Percentiles rank a stretch among this genome's conserved stretches.
These are phyloP conservation scores for Abrus pulchellus DNA, from an alignment of 306 rosid species.

Conservation along the genomic window DNA sequence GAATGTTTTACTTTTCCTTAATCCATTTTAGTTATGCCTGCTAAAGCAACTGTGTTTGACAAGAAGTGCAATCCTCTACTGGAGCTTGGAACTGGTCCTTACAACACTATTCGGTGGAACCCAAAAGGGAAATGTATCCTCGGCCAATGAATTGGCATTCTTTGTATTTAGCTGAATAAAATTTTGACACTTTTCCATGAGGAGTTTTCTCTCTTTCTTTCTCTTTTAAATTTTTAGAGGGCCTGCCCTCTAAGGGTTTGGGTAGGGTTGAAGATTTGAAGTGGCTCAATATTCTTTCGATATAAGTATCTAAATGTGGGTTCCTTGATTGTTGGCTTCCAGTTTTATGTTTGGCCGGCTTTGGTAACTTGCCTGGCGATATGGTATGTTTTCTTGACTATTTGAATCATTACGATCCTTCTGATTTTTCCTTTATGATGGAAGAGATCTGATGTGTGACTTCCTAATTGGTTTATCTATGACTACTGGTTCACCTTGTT, in stretches of 20 bases:
- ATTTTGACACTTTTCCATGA: slow-evolving; percentile 1
- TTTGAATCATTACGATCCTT: slow-evolving; percentile 45
- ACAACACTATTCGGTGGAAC: slow-evolving; percentile 91
- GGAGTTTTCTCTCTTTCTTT: slow-evolving; percentile 19
- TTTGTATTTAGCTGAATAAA: slow-evolving; percentile 24
- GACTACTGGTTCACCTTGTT: slow-evolving; percentile 16
- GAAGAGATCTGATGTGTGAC: not conserved
- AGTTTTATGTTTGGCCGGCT: slow-evolving; percentile 96
- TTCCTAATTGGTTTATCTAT: slow-evolving; percentile 6
- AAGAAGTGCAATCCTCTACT: slow-evolving; percentile 95
- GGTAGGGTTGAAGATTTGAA: not conserved
- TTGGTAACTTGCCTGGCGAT: slow-evolving; percentile 95
- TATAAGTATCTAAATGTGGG: slow-evolving; percentile 15
- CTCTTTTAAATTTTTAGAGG: slow-evolving; percentile 18
- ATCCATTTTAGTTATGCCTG: slow-evolving; percentile 84
- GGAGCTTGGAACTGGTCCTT: slow-evolving; percentile 96
- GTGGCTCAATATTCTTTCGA: slow-evolving; percentile 38
- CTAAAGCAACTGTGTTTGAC: slow-evolving; percentile 90
- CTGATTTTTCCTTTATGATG: slow-evolving; percentile 34
- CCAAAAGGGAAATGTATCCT: slow-evolving; percentile 96
- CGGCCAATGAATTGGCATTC: slow-evolving; percentile 42
- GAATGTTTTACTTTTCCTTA: slow-evolving; percentile 62
- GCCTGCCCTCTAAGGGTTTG: slow-evolving; percentile 5
- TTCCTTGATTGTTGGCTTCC: slow-evolving; percentile 66
- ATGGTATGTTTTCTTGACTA: slow-evolving; percentile 71